These are phyloP conservation scores for Leccinum boreale DNA, from an alignment of 768 basidiomycete species.

Conservation along the genomic window DNA sequence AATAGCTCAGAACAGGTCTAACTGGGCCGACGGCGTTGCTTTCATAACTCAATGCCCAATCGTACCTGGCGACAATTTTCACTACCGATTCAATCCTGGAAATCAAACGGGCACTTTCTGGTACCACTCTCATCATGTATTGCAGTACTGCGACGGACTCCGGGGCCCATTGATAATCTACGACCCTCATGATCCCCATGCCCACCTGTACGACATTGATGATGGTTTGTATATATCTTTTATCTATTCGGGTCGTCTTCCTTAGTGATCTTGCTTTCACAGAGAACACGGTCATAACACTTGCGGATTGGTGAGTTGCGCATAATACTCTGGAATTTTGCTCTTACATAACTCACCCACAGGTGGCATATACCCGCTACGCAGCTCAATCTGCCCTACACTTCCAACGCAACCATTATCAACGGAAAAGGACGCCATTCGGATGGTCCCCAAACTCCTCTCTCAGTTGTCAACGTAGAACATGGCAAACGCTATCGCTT, in stretches of 20 bases:
- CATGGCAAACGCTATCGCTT: constrained; percentile 40
- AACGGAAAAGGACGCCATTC: constrained; percentile 42
- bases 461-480: constrained; percentile 39
- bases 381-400: constrained; percentile 22
- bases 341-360: neutral
- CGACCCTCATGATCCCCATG: constrained; percentile 43
- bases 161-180: constrained; percentile 44
- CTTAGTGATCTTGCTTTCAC: neutral
- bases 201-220: constrained; percentile 42
- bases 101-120: constrained; percentile 46
- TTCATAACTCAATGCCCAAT: constrained; percentile 49
- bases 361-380: constrained; percentile 29
- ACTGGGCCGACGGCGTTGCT: constrained; percentile 38
- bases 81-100: constrained; percentile 38
- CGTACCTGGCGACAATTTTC: constrained; percentile 34
- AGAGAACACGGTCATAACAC: constrained; percentile 43
- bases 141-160: constrained; percentile 42
- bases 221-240: constrained; percentile 33
- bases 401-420: constrained; percentile 40
- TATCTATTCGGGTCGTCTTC: neutral
- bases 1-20: constrained; percentile 31
- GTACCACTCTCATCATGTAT: constrained; percentile 43
- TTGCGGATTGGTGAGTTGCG: constrained; percentile 42
- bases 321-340: neutral
- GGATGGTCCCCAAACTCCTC: constrained; percentile 31